Evolutionary conservation across 805 yeast genomes (phyloP).

Genomic region (Monosporozyma aerobia): DNA sequence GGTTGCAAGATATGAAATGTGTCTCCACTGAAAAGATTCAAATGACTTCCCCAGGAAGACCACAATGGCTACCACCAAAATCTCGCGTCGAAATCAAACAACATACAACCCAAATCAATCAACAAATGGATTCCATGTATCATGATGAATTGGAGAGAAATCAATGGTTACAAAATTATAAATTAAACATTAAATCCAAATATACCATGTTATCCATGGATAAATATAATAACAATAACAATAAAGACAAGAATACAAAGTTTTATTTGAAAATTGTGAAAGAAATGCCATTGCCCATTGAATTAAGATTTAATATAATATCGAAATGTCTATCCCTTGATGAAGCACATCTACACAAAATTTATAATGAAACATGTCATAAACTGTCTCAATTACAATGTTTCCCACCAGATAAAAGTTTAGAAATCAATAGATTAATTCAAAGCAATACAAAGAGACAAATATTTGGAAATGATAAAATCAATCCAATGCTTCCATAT

Average conservation of each 20-base stretch:
- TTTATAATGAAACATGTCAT: background rate
- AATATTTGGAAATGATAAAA: conserved; percentile 2
- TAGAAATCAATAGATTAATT: conserved; percentile 21
- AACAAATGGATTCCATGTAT: background rate
- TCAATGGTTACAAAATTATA: conserved; percentile 1
- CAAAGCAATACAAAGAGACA: conserved; percentile 8
- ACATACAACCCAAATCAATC: conserved; percentile 34
- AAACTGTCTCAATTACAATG: conserved; percentile 13
- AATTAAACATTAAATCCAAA: background rate
- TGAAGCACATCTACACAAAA: too few species aligned
- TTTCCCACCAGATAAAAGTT: conserved; percentile 24
- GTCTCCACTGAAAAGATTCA: conserved; percentile 52
- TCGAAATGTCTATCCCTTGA: too few species aligned
- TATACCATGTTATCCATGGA: background rate
- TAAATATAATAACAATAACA: too few species aligned
- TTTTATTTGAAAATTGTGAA: conserved; percentile 14
- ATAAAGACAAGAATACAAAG: conserved; percentile 1
- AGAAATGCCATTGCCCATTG: conserved; percentile 19
- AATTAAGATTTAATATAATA: conserved; percentile 14
- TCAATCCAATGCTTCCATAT: background rate
- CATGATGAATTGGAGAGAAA: background rate
- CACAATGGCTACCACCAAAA: conserved; percentile 65
- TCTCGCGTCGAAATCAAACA: conserved; percentile 38
- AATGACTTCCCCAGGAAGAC: conserved; percentile 49
- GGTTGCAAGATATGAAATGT: conserved; percentile 48